These are phyloP conservation scores for Coprinellus micaceus DNA, from an alignment of 768 basidiomycete genomes.

Conservation along the genomic window DNA sequence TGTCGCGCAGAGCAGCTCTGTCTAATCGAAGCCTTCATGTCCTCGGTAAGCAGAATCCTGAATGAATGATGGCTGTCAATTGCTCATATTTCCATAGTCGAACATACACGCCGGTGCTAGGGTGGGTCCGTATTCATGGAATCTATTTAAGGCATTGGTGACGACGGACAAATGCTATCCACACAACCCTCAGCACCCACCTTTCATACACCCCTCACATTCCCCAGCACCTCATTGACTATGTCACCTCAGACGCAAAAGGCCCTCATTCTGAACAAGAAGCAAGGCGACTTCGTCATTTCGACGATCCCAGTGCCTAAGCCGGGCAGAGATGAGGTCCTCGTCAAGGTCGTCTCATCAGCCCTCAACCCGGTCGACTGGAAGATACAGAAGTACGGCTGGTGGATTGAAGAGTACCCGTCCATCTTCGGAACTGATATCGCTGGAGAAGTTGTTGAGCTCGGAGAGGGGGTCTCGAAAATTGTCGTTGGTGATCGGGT, in stretches of 20 bases:
- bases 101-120: too few species aligned
- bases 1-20: too few species aligned
- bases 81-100: too few species aligned
- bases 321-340: conserved; percentile 37
- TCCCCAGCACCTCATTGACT: background rate
- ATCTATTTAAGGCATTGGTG: too few species aligned
- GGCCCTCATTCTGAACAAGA: conserved; percentile 18
- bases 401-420: conserved; percentile 38
- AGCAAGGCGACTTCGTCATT: conserved; percentile 18
- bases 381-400: conserved; percentile 24
- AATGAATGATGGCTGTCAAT: too few species aligned
- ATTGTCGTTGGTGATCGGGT: conserved; percentile 53
- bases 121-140: too few species aligned
- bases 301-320: conserved; percentile 12
- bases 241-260: conserved; percentile 17
- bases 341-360: conserved; percentile 37
- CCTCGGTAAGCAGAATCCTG: too few species aligned
- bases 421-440: conserved; percentile 46
- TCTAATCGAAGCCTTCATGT: too few species aligned
- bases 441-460: conserved; percentile 47
- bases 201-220: too few species aligned
- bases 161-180: too few species aligned
- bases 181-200: too few species aligned
- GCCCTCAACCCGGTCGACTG: conserved; percentile 49
- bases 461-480: conserved; percentile 50